Percentiles rank a stretch among this genome's conserved stretches.
Conservation (phyloP, 2,329 filamentous ascomycete genomes). For the Teratosphaeria epicoccoides region DNA sequence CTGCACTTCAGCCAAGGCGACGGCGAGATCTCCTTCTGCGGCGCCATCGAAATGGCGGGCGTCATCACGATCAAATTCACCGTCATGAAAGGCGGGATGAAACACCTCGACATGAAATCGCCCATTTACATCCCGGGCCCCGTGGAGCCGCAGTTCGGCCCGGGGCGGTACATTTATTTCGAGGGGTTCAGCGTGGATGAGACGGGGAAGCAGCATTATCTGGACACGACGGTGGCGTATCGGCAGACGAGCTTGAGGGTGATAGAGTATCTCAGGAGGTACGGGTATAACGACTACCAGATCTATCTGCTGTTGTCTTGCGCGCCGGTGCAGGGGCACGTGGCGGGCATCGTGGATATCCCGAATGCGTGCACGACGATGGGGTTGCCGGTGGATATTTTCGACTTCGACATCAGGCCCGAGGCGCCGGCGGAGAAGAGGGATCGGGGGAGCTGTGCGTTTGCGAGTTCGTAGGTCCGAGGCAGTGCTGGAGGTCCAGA, state of each 20-base stretch:
- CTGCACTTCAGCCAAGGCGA: slow-evolving; percentile 71
- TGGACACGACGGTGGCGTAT: slow-evolving; percentile 80
- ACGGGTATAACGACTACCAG: slow-evolving; percentile 63
- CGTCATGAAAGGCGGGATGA: slow-evolving; percentile 72
- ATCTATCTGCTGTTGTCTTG: slow-evolving; percentile 77
- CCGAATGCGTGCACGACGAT: slow-evolving; percentile 60
- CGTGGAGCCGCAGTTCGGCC: slow-evolving; percentile 79
- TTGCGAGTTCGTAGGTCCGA: slow-evolving; percentile 35
- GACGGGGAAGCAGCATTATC: slow-evolving; percentile 76
- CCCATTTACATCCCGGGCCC: slow-evolving; percentile 80
- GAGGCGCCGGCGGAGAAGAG: slow-evolving; percentile 47
- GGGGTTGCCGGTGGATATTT: slow-evolving; percentile 84
- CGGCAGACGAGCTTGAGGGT: slow-evolving; percentile 66
- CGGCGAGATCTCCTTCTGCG: slow-evolving; percentile 69
- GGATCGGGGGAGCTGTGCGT: slow-evolving; percentile 64
- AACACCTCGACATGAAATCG: slow-evolving; percentile 63
- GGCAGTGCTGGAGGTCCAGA: no score
- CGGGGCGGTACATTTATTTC: slow-evolving; percentile 71
- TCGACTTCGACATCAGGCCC: slow-evolving; percentile 82
- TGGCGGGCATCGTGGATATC: slow-evolving; percentile 64
- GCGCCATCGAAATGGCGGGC: slow-evolving; percentile 86
- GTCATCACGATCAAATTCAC: slow-evolving; percentile 83
- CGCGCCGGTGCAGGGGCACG: slow-evolving; percentile 76
- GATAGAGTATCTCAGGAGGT: slow-evolving; percentile 67
- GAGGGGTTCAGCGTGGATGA: slow-evolving; percentile 88